Evolutionary conservation across 768 basidiomycete species (phyloP), one percentile per base, ranked within the genome.

Genomic region (Agrocybe pediades): DNA sequence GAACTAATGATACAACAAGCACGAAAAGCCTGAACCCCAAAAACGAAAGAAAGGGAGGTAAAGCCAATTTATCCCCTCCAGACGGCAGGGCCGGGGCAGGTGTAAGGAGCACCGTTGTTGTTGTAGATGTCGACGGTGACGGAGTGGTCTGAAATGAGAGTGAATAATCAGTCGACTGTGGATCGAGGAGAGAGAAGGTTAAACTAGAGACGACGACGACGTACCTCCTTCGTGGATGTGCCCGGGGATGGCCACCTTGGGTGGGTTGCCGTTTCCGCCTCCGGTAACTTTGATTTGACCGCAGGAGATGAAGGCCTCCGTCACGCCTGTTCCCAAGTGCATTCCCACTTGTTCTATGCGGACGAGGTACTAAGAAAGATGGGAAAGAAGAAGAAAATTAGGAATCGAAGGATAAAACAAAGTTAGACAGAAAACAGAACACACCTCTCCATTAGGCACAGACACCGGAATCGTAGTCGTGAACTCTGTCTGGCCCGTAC

Each of bases 221-320:
- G 54, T 57, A 68, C 71, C 72, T 47, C 54, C 51, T n/a, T 71
- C 63, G 2, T 68, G 61, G 57, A 76, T 71, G 51, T 77, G 73
- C 27, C 78, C 77, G n/a, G 77, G 78, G 55, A 79, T 77, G 20
- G 74, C 61, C 40, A 79, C 77, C 53, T 75, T 77, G 2, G 71
- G 48, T 7, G 77, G 77, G 26, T 60, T 74, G 9, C 75, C 78
- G 58, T 61, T 61, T 16, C 78, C 78, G 23, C 74, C 70, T 15
- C 69, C 70, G 3, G 68, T 73, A 46, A 79, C 58, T 43, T 69
- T 69, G 58, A 80, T 70, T 49, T 80, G 78, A 5, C 70, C 77
- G 59, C 78, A 80, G 15, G 76, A 73, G 43, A 78, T 68, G 64
- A 73, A 78, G 53, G 70, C 71, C 56, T 80, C 74, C 7, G 75